Conservation (phyloP, 371 early-diverging fungal genomes). For the Rhizopus microsporus region DNA sequence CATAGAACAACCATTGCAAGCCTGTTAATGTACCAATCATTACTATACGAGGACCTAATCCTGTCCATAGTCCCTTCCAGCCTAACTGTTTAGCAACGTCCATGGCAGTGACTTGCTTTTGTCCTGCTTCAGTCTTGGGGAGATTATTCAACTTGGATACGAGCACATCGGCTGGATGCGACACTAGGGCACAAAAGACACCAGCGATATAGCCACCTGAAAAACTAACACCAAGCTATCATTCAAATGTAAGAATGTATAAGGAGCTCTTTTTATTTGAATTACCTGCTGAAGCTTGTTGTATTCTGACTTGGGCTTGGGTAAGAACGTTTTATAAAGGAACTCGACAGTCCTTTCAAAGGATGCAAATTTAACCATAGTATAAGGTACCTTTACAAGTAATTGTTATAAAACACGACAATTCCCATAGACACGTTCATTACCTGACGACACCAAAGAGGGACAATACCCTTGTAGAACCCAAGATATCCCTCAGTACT, state of each 20-base stretch:
- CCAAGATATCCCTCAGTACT: slow-evolving; percentile 66
- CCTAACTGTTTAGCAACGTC: slow-evolving; percentile 65
- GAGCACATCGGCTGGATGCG: slow-evolving; percentile 95
- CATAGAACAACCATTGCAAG: slow-evolving; percentile 55
- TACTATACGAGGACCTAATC: slow-evolving; percentile 71
- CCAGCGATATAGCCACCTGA: slow-evolving; percentile 92
- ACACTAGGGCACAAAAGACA: slow-evolving; percentile 89
- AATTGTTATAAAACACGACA: background rate
- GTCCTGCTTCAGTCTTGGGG: slow-evolving; percentile 57
- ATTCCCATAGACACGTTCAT: background rate
- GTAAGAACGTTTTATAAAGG: slow-evolving; percentile 70
- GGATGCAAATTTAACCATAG: slow-evolving; percentile 94
- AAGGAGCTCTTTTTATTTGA: background rate
- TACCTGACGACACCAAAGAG: slow-evolving; percentile 79
- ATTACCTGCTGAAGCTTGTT: slow-evolving; percentile 70
- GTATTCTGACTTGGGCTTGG: slow-evolving; percentile 75
- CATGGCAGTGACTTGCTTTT: slow-evolving; percentile 56
- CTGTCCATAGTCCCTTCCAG: slow-evolving; percentile 62
- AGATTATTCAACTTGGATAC: slow-evolving; percentile 87
- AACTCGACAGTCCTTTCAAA: slow-evolving; percentile 80
- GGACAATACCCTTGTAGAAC: slow-evolving; percentile 75
- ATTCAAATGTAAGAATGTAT: slow-evolving; percentile 25
- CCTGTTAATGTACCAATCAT: slow-evolving; percentile 78
- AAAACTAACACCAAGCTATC: slow-evolving; percentile 73
- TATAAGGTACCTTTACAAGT: slow-evolving; percentile 74